Conservation (phyloP, 805 yeast genomes). For the Candida ortonii region DNA sequence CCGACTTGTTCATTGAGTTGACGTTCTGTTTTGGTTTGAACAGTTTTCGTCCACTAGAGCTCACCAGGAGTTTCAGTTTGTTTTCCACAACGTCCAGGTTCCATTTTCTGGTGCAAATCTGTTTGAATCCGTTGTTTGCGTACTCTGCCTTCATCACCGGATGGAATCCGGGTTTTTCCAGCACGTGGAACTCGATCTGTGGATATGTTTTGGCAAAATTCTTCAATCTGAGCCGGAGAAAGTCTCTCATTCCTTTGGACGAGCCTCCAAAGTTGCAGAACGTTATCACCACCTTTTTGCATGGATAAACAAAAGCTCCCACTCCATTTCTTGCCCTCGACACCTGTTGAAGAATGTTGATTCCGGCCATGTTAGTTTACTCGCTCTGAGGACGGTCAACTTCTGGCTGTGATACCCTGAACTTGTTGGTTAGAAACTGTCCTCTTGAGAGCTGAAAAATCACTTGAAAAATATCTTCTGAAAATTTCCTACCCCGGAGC, state of each 20-base stretch:
- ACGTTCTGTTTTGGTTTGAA: constrained; percentile 73
- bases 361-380: constrained; percentile 43
- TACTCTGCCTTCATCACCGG: constrained; percentile 70
- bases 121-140: constrained; percentile 32
- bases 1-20: constrained; percentile 72
- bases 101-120: constrained; percentile 75
- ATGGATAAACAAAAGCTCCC: constrained; percentile 70
- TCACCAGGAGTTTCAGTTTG: constrained; percentile 61
- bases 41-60: constrained; percentile 64
- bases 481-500: no score
- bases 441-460: no score
- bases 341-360: constrained; percentile 55
- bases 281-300: constrained; percentile 70
- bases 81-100: constrained; percentile 57
- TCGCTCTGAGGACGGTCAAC: no score
- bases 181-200: constrained; percentile 67
- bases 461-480: no score
- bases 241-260: constrained; percentile 74
- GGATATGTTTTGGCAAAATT: constrained; percentile 59
- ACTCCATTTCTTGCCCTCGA: constrained; percentile 73
- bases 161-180: constrained; percentile 69
- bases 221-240: constrained; percentile 52
- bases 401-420: no score
- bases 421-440: constrained; percentile 1
- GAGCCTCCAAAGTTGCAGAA: constrained; percentile 97